A percentile compares a stretch with the other conserved stretches of the same genome.
phyloP scores from a whole-genome alignment of 73 alveolate genomes.

The Symbiodinium pilosum region DNA sequence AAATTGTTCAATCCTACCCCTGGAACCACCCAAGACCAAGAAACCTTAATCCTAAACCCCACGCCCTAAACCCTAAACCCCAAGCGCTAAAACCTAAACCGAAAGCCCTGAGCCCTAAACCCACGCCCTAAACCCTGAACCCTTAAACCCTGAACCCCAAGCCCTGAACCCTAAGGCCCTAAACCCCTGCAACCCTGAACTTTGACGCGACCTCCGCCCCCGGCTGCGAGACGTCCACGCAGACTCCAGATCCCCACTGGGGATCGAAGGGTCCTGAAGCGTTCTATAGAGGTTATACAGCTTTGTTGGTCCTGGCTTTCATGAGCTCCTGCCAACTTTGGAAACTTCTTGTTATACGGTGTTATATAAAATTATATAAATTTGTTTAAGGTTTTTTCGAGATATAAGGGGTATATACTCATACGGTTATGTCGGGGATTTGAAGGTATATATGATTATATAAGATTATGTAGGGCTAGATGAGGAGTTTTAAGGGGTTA shows the following conservation, averaged over 20 bases:
- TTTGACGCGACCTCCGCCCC: slow-evolving; percentile 21
- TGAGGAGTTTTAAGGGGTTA: no score
- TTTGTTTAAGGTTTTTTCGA: no score
- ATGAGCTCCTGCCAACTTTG: no score
- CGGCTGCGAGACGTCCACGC: slow-evolving; percentile 40
- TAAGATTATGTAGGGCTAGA: no score
- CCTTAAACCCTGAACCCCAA: background rate
- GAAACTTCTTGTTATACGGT: no score
- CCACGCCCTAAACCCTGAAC: background rate
- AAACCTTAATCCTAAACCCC: background rate
- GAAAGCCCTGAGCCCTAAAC: background rate
- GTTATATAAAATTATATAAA: no score
- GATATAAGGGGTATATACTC: no score
- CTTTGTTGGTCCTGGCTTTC: no score
- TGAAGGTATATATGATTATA: no score
- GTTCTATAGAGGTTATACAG: no score
- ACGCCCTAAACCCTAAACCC: background rate
- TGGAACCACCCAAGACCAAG: background rate
- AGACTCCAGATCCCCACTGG: slow-evolving; percentile 24
- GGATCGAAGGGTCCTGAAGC: background rate
- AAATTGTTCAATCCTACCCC: no score
- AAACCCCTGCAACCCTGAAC: background rate
- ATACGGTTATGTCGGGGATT: no score
- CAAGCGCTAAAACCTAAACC: background rate
- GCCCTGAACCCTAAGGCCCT: background rate